Evolutionary conservation across 2,329 filamentous ascomycete genomes (phyloP), one percentile per base, ranked within the genome.

Genomic region (Diaporthe destruens): DNA sequence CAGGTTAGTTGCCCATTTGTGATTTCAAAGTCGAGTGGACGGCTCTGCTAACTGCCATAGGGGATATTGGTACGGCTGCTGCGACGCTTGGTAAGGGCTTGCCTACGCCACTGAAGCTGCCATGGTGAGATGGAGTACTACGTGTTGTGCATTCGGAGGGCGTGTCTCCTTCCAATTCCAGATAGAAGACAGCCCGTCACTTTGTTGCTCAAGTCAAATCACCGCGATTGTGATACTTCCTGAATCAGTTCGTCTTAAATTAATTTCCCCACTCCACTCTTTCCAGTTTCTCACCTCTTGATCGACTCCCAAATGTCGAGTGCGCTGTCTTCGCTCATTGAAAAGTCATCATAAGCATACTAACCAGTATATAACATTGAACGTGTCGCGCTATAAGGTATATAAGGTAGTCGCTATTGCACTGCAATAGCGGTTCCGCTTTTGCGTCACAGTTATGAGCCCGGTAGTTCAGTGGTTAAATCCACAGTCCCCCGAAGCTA

Each of bases 21-120:
- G 18, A 32, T 4, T 5, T 14, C 14, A 25, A 34, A 23, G 5
- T 6, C 42, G 1, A 36, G 7, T 63, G 51, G 39, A 71, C 66
- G 36, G 25, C 61, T 57, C 32, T 68, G 18, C 69, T 74, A 14
- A 74, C 63, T 18, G 16, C 25, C 9, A 12, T 3, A 74, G 73
- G 73, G 57, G 91, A 93, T 78, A 93, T 93, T 78, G 91, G 91
- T 14, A 93, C 91, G 72, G 91, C 90, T 18, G 89, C 92, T 75
- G 82, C 82, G 16, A 88, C 91, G 6, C 84, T 94, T 36, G 92
- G 92, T 7, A 87, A 87, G 74, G 82, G 87, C 75, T 81, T 93
- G 57, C 81, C 89, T 16, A 92, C 90, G 6, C 91, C 91, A 44
- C 82, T 94, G 71, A 87, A 91, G 76, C 79, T 94, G 49, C 91